phyloP scores from a whole-genome alignment of 2,329 filamentous ascomycete genomes.

The Calcarisporium arbuscula region DNA sequence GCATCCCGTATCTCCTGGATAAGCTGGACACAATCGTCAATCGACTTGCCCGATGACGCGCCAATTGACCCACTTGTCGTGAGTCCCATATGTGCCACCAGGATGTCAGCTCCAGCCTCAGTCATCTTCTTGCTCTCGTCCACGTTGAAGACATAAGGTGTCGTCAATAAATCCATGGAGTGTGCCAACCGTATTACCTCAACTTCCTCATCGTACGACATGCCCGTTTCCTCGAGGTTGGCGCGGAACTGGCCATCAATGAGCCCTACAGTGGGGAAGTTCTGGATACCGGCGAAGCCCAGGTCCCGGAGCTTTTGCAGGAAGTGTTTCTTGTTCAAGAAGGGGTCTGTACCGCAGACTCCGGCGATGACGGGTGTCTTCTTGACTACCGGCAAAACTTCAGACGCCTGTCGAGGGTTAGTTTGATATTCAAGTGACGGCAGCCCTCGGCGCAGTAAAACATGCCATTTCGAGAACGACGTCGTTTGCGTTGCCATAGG shows the following conservation, averaged over 20 bases:
- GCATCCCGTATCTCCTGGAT: conserved; percentile 60
- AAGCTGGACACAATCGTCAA: conserved; percentile 57
- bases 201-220: conserved; percentile 62
- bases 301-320: conserved; percentile 52
- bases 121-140: conserved; percentile 58
- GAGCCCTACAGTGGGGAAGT: conserved; percentile 67
- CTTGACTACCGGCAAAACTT: conserved; percentile 59
- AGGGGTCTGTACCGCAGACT: conserved; percentile 65
- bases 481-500: conserved; percentile 64
- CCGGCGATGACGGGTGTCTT: conserved; percentile 62
- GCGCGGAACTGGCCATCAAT: conserved; percentile 62
- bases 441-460: neutral
- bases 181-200: conserved; percentile 58
- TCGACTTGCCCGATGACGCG: conserved; percentile 50
- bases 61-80: conserved; percentile 61
- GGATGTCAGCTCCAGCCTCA: conserved; percentile 56
- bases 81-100: conserved; percentile 64
- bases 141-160: conserved; percentile 62
- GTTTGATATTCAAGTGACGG: neutral
- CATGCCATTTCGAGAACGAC: conserved; percentile 62
- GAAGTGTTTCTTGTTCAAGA: conserved; percentile 55
- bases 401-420: conserved; percentile 39
- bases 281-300: conserved; percentile 65
- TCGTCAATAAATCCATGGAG: conserved; percentile 56
- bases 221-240: conserved; percentile 66